Conservation (phyloP, 2,329 filamentous ascomycete genomes). For the Diplocarpon rosae region DNA sequence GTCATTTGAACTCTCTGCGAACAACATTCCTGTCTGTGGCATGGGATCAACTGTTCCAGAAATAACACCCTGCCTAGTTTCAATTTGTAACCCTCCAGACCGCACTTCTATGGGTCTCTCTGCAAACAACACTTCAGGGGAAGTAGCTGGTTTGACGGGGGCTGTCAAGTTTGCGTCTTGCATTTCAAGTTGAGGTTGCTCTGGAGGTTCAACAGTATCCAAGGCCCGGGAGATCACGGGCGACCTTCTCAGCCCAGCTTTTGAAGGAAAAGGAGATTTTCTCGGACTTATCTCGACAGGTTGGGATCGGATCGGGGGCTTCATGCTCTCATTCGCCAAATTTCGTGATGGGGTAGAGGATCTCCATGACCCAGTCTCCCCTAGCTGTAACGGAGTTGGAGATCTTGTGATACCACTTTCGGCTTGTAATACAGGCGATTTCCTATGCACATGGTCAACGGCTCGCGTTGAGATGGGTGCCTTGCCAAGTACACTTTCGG, state of each 20-base stretch:
- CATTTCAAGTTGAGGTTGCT: neutral
- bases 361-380: neutral
- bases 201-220: neutral
- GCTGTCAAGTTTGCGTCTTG: neutral
- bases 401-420: slow-evolving; percentile 2
- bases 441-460: too few relatives aligned
- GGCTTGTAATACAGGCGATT: neutral
- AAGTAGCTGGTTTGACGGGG: neutral
- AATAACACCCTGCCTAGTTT: neutral
- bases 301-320: slow-evolving; percentile 1
- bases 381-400: neutral
- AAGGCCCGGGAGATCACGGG: neutral
- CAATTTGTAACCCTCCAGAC: neutral
- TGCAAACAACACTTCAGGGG: neutral
- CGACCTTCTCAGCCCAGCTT: neutral
- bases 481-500: neutral
- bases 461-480: too few relatives aligned
- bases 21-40: neutral
- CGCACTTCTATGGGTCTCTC: neutral
- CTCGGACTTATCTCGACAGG: neutral
- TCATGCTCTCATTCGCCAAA: neutral
- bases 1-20: neutral
- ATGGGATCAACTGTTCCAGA: neutral
- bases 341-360: neutral
- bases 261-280: neutral